Conservation (phyloP, 2,329 filamentous ascomycete genomes). For the Tolypocladium cylindrosporum region DNA sequence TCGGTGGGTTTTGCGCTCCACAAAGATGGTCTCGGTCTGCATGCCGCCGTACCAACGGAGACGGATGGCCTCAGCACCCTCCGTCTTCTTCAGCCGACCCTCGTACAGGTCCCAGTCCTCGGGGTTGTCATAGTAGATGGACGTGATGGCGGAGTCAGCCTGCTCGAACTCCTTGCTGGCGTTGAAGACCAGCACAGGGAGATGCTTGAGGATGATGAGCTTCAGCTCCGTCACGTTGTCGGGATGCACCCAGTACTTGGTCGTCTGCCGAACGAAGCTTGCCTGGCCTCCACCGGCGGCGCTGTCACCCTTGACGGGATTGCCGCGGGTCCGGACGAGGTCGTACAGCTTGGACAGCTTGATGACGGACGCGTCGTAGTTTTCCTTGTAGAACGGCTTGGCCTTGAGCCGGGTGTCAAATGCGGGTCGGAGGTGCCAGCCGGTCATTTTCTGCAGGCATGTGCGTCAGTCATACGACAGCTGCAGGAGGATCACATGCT, state of each 20-base stretch:
- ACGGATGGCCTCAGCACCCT: slow-evolving; percentile 93
- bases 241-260: slow-evolving; percentile 98
- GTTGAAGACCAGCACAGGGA: slow-evolving; percentile 96
- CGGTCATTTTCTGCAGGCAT: slow-evolving; percentile 71
- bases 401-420: slow-evolving; percentile 91
- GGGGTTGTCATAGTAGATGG: slow-evolving; percentile 96
- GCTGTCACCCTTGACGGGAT: slow-evolving; percentile 85
- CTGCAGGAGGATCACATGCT: slow-evolving; percentile 29
- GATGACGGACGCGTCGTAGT: slow-evolving; percentile 92
- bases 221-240: slow-evolving; percentile 98
- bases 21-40: slow-evolving; percentile 89
- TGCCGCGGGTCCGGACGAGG: slow-evolving; percentile 82
- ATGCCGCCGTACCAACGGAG: slow-evolving; percentile 96
- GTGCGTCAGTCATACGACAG: slow-evolving; percentile 10
- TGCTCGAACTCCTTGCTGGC: slow-evolving; percentile 90
- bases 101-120: slow-evolving; percentile 91
- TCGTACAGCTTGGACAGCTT: slow-evolving; percentile 94
- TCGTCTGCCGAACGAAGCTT: slow-evolving; percentile 93
- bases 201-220: slow-evolving; percentile 93
- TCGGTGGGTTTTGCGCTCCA: slow-evolving; percentile 94
- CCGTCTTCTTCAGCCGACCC: slow-evolving; percentile 92
- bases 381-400: slow-evolving; percentile 97
- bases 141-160: slow-evolving; percentile 89
- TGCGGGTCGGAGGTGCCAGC: slow-evolving; percentile 88
- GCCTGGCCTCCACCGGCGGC: slow-evolving; percentile 85